A percentile compares a stretch with the other conserved stretches of the same genome.
Conservation (phyloP, 2,329 filamentous ascomycete species). For the Mollisiaceae sp. region DNA sequence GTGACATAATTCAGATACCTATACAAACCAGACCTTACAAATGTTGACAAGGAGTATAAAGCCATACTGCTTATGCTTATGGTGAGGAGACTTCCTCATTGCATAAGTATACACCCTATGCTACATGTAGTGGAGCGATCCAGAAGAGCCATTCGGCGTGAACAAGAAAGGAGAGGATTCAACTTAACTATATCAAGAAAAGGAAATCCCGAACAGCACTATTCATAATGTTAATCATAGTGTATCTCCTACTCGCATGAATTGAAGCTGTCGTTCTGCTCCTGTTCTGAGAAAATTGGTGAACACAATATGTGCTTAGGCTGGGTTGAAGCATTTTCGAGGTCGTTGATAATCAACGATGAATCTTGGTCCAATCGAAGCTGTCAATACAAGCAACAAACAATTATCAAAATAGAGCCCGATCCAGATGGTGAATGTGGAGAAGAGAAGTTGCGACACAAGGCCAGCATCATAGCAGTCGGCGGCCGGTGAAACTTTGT, state of each 20-base stretch:
- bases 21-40: conserved; percentile 44
- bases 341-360: too few relatives aligned
- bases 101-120: conserved; percentile 25
- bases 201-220: neutral
- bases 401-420: too few relatives aligned
- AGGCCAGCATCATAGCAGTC: neutral
- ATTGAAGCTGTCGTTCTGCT: too few relatives aligned
- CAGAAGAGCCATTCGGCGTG: neutral
- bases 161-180: neutral
- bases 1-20: too few relatives aligned
- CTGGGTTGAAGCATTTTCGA: too few relatives aligned
- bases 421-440: too few relatives aligned
- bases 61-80: conserved; percentile 24
- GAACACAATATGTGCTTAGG: too few relatives aligned
- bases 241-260: too few relatives aligned
- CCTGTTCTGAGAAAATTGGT: too few relatives aligned
- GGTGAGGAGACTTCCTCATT: conserved; percentile 31
- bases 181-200: neutral
- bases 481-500: neutral
- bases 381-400: too few relatives aligned
- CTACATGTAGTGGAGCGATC: neutral
- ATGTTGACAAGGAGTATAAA: conserved; percentile 37
- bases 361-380: too few relatives aligned
- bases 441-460: too few relatives aligned
- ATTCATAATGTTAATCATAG: neutral